phyloP scores from a whole-genome alignment of 1,139 yeast species.

The Suhomyces bribrorum region DNA sequence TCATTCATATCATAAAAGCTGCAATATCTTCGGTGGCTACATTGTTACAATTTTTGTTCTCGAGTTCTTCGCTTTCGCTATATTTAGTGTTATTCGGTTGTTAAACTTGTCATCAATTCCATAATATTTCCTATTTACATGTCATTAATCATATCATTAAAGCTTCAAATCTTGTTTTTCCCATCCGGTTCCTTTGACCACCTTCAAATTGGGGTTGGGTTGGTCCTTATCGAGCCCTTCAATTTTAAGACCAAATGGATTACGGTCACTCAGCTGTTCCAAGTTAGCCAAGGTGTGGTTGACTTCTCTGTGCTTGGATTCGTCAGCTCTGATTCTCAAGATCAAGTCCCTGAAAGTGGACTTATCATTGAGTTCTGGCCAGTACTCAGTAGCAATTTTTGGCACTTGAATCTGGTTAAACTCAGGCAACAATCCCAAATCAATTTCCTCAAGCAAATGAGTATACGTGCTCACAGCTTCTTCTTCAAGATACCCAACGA shows the following conservation, averaged over 20 bases:
- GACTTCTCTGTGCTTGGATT: slow-evolving; percentile 75
- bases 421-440: slow-evolving; percentile 51
- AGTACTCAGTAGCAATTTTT: slow-evolving; percentile 61
- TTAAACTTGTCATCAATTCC: too few species aligned
- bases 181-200: slow-evolving; percentile 60
- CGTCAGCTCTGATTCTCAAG: slow-evolving; percentile 60
- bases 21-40: too few species aligned
- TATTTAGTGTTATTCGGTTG: too few species aligned
- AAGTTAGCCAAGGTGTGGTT: slow-evolving; percentile 76
- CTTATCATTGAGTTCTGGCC: slow-evolving; percentile 52
- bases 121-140: too few species aligned
- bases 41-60: too few species aligned
- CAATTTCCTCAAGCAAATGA: slow-evolving; percentile 57
- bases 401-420: slow-evolving; percentile 51
- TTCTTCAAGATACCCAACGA: slow-evolving; percentile 79
- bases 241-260: slow-evolving; percentile 63
- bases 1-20: too few species aligned
- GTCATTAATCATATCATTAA: too few species aligned
- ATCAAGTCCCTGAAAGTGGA: slow-evolving; percentile 63
- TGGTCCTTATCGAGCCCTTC: slow-evolving; percentile 45
- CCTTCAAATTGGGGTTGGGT: slow-evolving; percentile 54
- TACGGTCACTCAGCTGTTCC: slow-evolving; percentile 54
- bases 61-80: too few species aligned
- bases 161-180: slow-evolving; percentile 49
- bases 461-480: slow-evolving; percentile 76